A percentile compares a stretch with the other conserved stretches of the same genome.
These are phyloP conservation scores for Panicum virgatum DNA, from an alignment of 202 grass and related monocot genomes.

Conservation along the genomic window DNA sequence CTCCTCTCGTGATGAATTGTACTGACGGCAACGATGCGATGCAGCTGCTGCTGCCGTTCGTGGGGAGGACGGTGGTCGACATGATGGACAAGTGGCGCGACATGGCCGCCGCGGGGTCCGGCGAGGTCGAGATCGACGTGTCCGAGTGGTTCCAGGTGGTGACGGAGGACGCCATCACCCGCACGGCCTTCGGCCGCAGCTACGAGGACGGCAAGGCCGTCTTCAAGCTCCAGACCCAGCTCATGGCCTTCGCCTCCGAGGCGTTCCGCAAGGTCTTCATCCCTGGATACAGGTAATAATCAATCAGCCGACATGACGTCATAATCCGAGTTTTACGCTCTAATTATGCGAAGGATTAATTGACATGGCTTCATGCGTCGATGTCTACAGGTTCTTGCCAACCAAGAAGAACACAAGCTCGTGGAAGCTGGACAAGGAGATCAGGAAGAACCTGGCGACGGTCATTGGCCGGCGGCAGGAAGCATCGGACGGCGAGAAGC, in stretches of 20 bases:
- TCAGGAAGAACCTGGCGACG: conserved; percentile 71
- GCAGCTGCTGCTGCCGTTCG: conserved; percentile 81
- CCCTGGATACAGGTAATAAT: conserved; percentile 84
- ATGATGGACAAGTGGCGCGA: conserved; percentile 75
- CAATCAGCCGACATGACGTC: neutral
- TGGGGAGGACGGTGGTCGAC: conserved; percentile 77
- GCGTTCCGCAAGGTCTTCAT: conserved; percentile 97
- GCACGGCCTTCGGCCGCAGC: conserved; percentile 85
- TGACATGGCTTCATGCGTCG: neutral
- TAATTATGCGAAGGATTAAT: neutral
- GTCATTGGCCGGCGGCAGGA: conserved; percentile 75
- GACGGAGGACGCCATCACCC: conserved; percentile 95
- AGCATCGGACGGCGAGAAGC: conserved; percentile 37
- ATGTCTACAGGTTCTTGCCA: conserved; percentile 75
- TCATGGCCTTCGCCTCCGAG: conserved; percentile 92
- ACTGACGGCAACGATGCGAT: neutral
- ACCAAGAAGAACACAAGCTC: conserved; percentile 99
- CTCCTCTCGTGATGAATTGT: neutral
- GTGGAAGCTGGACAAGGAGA: conserved; percentile 98
- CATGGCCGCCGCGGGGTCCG: conserved; percentile 48
- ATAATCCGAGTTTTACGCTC: neutral
- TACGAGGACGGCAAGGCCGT: conserved; percentile 92
- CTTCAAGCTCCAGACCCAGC: conserved; percentile 88
- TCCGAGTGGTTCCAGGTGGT: conserved; percentile 97
- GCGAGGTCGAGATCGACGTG: conserved; percentile 97